phyloP scores from a whole-genome alignment of 768 basidiomycete genomes.

The Panaeolus papilionaceus region DNA sequence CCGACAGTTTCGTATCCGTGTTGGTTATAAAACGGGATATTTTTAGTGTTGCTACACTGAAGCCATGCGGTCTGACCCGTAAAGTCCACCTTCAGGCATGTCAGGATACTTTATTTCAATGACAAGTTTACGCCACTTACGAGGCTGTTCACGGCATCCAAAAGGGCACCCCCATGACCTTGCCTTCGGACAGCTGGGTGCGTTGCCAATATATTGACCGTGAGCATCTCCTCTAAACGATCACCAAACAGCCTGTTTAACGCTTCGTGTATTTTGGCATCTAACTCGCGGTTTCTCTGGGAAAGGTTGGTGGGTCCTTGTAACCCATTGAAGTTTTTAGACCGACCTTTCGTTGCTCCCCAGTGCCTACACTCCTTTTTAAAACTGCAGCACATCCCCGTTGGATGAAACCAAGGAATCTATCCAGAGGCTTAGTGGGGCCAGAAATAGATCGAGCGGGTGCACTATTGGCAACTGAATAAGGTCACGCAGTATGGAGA shows the following conservation, averaged over 20 bases:
- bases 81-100: conserved; percentile 28
- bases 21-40: conserved; percentile 30
- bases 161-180: conserved; percentile 32
- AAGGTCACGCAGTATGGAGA: background rate
- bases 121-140: conserved; percentile 19
- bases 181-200: conserved; percentile 28
- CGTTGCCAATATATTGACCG: conserved; percentile 27
- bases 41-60: conserved; percentile 28
- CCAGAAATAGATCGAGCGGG: conserved; percentile 4
- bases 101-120: background rate
- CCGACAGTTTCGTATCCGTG: conserved; percentile 31
- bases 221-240: conserved; percentile 29
- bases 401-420: conserved; percentile 7
- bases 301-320: background rate
- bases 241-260: conserved; percentile 26
- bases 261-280: conserved; percentile 21
- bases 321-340: background rate
- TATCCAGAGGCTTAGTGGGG: conserved; percentile 15
- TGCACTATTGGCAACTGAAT: conserved; percentile 2
- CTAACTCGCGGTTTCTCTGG: conserved; percentile 29
- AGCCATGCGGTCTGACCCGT: conserved; percentile 27
- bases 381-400: conserved; percentile 18
- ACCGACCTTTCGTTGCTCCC: conserved; percentile 22
- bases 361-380: conserved; percentile 16
- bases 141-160: conserved; percentile 29